Percentiles rank a stretch among this genome's conserved stretches.
Evolutionary conservation across 2,329 filamentous ascomycete genomes (phyloP).

Genomic region (Arthrobotrys musiformis): DNA sequence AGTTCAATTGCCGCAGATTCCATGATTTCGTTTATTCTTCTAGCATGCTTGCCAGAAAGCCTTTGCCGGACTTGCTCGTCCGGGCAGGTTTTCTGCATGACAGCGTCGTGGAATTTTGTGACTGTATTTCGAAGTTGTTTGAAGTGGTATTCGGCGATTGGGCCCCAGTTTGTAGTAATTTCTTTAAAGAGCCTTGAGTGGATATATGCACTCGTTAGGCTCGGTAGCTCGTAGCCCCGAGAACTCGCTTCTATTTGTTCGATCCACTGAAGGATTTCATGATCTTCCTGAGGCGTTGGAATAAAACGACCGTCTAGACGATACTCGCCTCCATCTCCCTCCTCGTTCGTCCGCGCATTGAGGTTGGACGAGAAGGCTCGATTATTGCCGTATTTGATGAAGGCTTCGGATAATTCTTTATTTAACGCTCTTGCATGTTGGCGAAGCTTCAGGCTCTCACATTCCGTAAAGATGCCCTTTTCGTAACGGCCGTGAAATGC

Average conservation of each 20-base stretch:
- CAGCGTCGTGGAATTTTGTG: conserved; percentile 4
- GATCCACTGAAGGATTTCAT: conserved; percentile 27
- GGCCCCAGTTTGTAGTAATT: conserved; percentile 27
- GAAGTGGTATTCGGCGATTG: conserved; percentile 21
- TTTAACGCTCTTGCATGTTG: conserved; percentile 25
- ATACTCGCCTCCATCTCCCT: not conserved
- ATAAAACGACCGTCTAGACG: not conserved
- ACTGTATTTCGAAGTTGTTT: not conserved
- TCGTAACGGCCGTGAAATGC: conserved; percentile 30
- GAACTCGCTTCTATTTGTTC: not conserved
- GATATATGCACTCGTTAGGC: conserved; percentile 11
- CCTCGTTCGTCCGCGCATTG: not conserved
- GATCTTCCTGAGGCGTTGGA: not conserved
- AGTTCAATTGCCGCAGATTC: not conserved
- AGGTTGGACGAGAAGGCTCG: conserved; percentile 12
- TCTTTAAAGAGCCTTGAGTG: conserved; percentile 9
- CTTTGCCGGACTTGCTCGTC: conserved; percentile 22
- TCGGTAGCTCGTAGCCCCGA: conserved; percentile 21
- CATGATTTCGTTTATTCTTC: not conserved
- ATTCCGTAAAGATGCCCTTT: conserved; percentile 6
- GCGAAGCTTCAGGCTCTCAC: conserved; percentile 8
- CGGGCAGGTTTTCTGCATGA: conserved; percentile 9
- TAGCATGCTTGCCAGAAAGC: not conserved
- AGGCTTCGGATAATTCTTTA: not conserved
- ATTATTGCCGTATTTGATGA: conserved; percentile 29